Percentiles rank a stretch among this genome's conserved stretches.
Evolutionary conservation across 148 eudicot species (phyloP).

Genomic region (Fallopia convolvulus): DNA sequence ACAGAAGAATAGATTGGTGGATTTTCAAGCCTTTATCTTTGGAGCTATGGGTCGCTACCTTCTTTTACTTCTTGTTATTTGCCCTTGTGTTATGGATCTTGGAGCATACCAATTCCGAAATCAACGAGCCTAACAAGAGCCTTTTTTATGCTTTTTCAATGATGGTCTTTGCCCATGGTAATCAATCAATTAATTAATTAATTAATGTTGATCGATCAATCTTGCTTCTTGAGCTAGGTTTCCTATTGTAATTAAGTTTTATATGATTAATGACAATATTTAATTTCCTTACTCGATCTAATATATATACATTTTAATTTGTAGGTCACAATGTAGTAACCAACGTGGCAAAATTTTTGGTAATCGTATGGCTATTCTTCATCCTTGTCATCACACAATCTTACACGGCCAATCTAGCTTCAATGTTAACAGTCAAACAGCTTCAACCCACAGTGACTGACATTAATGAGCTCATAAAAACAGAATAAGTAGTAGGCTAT

Average conservation of each 20-base stretch:
- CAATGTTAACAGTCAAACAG: conserved; percentile 30
- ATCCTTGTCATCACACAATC: conserved; percentile 25
- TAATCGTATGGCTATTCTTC: conserved; percentile 29
- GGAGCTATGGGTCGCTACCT: conserved; percentile 21
- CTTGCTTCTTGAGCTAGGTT: too few relatives aligned
- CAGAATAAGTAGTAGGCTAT: conserved; percentile 17
- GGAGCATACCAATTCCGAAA: conserved; percentile 22
- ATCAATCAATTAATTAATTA: too few relatives aligned
- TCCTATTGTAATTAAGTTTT: too few relatives aligned
- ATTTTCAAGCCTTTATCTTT: conserved; percentile 23
- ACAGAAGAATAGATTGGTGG: conserved; percentile 14
- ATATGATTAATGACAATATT: too few relatives aligned
- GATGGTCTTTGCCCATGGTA: conserved; percentile 30
- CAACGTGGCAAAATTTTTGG: conserved; percentile 17
- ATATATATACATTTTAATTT: background rate
- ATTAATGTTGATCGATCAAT: too few relatives aligned
- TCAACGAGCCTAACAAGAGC: conserved; percentile 21
- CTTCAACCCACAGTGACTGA: conserved; percentile 19
- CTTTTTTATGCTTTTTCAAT: conserved; percentile 21
- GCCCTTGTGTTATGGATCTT: conserved; percentile 22
- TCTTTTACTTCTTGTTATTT: conserved; percentile 18
- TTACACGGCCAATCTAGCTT: conserved; percentile 30
- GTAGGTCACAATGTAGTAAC: conserved; percentile 21
- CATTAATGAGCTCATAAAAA: conserved; percentile 18
- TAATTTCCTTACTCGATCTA: too few relatives aligned